A percentile compares a stretch with the other conserved stretches of the same genome.
phyloP scores from a whole-genome alignment of 2,329 filamentous ascomycete genomes.

The Zymoseptoria tritici region DNA sequence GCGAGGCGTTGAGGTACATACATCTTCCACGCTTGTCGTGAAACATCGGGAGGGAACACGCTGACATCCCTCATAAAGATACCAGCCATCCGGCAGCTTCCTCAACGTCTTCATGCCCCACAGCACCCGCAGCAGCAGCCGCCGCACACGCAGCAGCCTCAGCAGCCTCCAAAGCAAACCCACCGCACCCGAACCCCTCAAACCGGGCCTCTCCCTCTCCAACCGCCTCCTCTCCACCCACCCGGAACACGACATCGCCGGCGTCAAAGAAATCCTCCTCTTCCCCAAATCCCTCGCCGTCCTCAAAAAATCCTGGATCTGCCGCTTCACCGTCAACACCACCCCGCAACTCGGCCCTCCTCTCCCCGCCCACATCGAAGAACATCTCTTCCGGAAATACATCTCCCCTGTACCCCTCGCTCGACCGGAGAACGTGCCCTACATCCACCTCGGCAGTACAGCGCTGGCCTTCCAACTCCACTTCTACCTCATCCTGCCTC shows the following conservation, averaged over 20 bases:
- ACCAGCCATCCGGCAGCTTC: conserved; percentile 12
- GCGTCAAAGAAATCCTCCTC: conserved; percentile 12
- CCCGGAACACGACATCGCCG: conserved; percentile 10
- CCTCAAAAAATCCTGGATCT: conserved; percentile 15
- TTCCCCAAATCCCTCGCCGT: conserved; percentile 16
- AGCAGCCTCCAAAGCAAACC: conserved; percentile 3
- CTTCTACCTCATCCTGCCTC: conserved; percentile 17
- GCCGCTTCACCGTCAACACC: conserved; percentile 16
- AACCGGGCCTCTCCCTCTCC: conserved; percentile 14
- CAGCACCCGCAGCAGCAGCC: conserved; percentile 1
- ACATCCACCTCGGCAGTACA: conserved; percentile 16
- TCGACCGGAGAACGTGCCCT: conserved; percentile 10
- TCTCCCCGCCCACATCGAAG: conserved; percentile 10
- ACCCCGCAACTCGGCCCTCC: conserved; percentile 16
- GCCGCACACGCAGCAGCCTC: conserved; percentile 8
- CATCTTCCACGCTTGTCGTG: too few relatives aligned
- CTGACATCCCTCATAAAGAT: background rate
- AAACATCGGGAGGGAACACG: too few relatives aligned
- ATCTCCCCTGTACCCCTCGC: conserved; percentile 8
- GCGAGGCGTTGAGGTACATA: conserved; percentile 4
- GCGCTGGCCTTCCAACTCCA: conserved; percentile 15
- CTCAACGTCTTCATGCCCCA: conserved; percentile 8
- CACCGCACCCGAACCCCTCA: conserved; percentile 6
- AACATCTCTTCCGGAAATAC: conserved; percentile 14
- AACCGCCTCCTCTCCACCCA: conserved; percentile 11